Evolutionary conservation across 2,329 filamentous ascomycete species (phyloP).

Genomic region (Fusarium austroafricanum): DNA sequence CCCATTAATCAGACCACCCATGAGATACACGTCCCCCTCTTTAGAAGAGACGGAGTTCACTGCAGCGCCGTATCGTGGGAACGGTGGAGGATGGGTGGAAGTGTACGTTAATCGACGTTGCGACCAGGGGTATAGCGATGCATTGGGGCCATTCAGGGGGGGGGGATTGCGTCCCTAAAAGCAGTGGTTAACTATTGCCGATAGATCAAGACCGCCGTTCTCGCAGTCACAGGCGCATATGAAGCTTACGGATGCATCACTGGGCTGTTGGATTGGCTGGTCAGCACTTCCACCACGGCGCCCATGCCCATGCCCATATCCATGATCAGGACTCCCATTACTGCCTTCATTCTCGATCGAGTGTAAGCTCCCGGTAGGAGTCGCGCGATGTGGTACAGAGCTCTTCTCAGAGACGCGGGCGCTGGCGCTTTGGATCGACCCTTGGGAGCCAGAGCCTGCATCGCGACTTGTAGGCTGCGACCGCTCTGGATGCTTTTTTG

Average conservation of each 20-base stretch:
- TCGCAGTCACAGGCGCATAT: neutral
- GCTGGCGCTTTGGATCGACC: constrained; percentile 61
- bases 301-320: constrained; percentile 54
- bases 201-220: neutral
- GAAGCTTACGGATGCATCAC: constrained; percentile 57
- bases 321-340: constrained; percentile 73
- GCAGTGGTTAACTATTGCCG: constrained; percentile 21
- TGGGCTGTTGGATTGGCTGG: constrained; percentile 56
- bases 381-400: constrained; percentile 66
- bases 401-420: constrained; percentile 65
- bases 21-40: constrained; percentile 96
- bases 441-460: constrained; percentile 59
- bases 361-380: constrained; percentile 81
- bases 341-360: constrained; percentile 72
- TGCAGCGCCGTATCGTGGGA: constrained; percentile 95
- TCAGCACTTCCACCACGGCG: constrained; percentile 65
- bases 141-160: constrained; percentile 68
- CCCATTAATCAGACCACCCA: constrained; percentile 96
- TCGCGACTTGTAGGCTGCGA: constrained; percentile 64
- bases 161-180: constrained; percentile 67
- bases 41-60: constrained; percentile 94
- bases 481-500: constrained; percentile 79
- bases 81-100: constrained; percentile 83
- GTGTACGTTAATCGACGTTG: constrained; percentile 89
- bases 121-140: constrained; percentile 95